These are phyloP conservation scores for Sisymbrium irio DNA, from an alignment of 345 rosid genomes.

Conservation along the genomic window DNA sequence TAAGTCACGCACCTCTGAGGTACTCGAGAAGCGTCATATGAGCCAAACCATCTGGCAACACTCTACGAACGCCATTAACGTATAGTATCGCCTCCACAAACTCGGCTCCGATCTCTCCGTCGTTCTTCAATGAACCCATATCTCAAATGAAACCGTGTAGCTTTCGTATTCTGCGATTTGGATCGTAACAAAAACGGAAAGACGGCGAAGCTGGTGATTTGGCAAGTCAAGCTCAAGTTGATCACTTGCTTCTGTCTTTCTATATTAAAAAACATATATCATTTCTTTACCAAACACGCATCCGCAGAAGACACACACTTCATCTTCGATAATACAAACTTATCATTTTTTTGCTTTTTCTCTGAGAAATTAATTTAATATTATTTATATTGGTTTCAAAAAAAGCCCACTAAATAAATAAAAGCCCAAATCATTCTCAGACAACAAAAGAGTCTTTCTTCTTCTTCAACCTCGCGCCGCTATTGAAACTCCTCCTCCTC, in stretches of 20 bases:
- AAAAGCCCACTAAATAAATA: neutral
- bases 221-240: slow-evolving; percentile 17
- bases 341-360: neutral
- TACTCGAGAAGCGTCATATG: slow-evolving; percentile 93
- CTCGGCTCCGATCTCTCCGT: too few species aligned
- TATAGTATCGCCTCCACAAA: too few species aligned
- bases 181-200: slow-evolving; percentile 2
- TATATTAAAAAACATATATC: neutral
- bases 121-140: slow-evolving; percentile 80
- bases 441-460: neutral
- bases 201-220: slow-evolving; percentile 3
- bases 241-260: neutral
- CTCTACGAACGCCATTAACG: too few species aligned
- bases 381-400: neutral
- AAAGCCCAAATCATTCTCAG: neutral
- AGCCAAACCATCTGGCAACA: slow-evolving; percentile 83
- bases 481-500: neutral
- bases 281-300: neutral
- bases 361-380: neutral
- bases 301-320: neutral
- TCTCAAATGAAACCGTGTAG: neutral
- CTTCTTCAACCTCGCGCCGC: slow-evolving; percentile 14
- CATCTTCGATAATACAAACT: slow-evolving; percentile 29
- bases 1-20: slow-evolving; percentile 70
- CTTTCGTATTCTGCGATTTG: neutral